Percentiles rank a stretch among this genome's conserved stretches.
Conservation (phyloP, 805 yeast genomes). For the Saturnispora galanensis region DNA sequence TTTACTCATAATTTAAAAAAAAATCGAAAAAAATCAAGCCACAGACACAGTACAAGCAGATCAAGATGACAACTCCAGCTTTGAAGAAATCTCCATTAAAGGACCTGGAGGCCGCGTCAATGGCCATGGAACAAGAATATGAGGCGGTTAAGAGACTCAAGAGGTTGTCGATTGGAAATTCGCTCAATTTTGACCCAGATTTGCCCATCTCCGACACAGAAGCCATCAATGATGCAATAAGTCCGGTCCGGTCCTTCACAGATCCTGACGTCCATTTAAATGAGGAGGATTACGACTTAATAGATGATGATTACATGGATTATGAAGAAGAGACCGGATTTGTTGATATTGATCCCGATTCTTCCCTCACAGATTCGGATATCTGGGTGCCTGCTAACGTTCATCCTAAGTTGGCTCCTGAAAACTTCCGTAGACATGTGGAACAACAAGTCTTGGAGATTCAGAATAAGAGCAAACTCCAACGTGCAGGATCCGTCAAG, state of each 20-base stretch:
- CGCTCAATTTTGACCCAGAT: slow-evolving; percentile 60
- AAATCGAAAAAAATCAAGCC: no score
- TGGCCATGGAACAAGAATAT: slow-evolving; percentile 66
- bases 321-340: slow-evolving; percentile 14
- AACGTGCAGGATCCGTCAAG: slow-evolving; percentile 21
- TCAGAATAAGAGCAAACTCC: slow-evolving; percentile 28
- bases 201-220: slow-evolving; percentile 30
- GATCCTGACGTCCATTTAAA: no score
- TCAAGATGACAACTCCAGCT: not conserved
- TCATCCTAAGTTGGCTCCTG: slow-evolving; percentile 94
- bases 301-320: slow-evolving; percentile 16
- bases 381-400: slow-evolving; percentile 95
- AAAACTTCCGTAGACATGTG: slow-evolving; percentile 62
- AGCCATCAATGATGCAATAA: no score
- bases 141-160: slow-evolving; percentile 66
- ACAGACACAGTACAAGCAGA: not conserved
- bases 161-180: slow-evolving; percentile 59
- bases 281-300: not conserved
- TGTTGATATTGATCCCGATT: slow-evolving; percentile 11
- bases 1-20: no score
- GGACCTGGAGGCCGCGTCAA: slow-evolving; percentile 52
- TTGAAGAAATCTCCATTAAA: slow-evolving; percentile 23
- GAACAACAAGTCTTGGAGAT: slow-evolving; percentile 47
- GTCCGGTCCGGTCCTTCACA: no score
- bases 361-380: slow-evolving; percentile 8